These are phyloP conservation scores for Hypoxylon sp. DNA, from an alignment of 2,329 filamentous ascomycete genomes.

Conservation along the genomic window DNA sequence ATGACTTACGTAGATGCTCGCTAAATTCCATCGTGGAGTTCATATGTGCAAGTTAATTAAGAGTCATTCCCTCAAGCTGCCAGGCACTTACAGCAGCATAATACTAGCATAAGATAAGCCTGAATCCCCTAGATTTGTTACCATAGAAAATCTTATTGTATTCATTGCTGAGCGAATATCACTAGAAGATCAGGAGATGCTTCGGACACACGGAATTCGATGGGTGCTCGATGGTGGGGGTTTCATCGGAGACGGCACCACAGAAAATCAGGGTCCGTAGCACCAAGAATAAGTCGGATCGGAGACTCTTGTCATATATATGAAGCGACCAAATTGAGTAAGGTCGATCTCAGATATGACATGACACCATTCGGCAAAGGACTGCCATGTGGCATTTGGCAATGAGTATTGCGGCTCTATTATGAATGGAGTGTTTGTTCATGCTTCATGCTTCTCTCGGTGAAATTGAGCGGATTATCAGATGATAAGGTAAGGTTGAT, in stretches of 20 bases:
- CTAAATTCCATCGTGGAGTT: not conserved
- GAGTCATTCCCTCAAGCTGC: not conserved
- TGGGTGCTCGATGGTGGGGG: conserved; percentile 21
- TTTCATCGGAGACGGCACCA: conserved; percentile 24
- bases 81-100: conserved; percentile 20
- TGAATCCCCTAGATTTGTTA: not conserved
- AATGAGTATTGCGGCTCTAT: conserved; percentile 17
- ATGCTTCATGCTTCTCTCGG: not conserved
- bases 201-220: conserved; percentile 28
- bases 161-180: not conserved
- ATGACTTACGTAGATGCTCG: not conserved
- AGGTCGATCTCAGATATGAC: conserved; percentile 22
- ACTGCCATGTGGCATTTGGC: conserved; percentile 1
- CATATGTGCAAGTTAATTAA: not conserved
- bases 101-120: not conserved
- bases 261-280: conserved; percentile 33
- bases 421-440: not conserved
- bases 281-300: conserved; percentile 32
- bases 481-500: conserved; percentile 1
- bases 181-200: conserved; percentile 7
- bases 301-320: conserved; percentile 21
- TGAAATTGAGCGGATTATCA: not conserved
- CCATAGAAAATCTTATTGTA: not conserved
- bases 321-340: conserved; percentile 14
- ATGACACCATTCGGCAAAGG: conserved; percentile 10